Base-by-base conservation (phyloP, 768 basidiomycete species). In the Mycena metata region DNA sequence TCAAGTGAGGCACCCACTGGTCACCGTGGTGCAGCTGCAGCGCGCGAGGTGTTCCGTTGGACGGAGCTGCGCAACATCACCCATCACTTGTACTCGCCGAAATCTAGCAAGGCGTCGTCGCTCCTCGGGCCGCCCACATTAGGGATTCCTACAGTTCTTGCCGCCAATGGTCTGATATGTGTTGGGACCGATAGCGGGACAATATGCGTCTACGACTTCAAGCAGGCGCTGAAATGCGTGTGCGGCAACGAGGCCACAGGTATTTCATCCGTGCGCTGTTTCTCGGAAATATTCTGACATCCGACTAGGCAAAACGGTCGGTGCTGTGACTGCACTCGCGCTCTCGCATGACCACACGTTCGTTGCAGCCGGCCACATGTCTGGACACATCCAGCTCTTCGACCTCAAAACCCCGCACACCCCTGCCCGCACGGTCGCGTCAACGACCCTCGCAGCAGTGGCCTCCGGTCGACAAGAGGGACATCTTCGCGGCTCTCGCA, bases 281-380 rank as follows among this genome's bases (percentile, higher is more conserved):
- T 39, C 56, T 21, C 21, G 30, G 35, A 42, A 51, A 33, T 67
- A 74, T 60, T 72, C 71, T 69, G 74, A 77, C 67, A 65, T 66
- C 43, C 36, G 24, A 49, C 66, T 79, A 93, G 92, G 84, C 46
- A 89, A 83, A 72, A 79, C 80, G 4, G 80, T 90, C 12, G 95
- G 95, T 21, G 79, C 94, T 16, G 93, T 96, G 10, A 96, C 94
- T n/a, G 93, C 96, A 1, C 79, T 99, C 16, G 91, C 95, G 0
- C 82, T 99, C 51, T 98, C 96, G 11, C 90, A 94, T 73, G 98
- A 99, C 76, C 95, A 96, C 72, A 98, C 96, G 1, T 98, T 90
- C 77, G 83, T 98, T 55, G 97, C 92, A 0, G 91, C 91, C 3
- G 98, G 98, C 0, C 95, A 99, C 79, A 83, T 88, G 7, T 86